phyloP scores from a whole-genome alignment of 179 eudicot species.

The Silene coronaria region DNA sequence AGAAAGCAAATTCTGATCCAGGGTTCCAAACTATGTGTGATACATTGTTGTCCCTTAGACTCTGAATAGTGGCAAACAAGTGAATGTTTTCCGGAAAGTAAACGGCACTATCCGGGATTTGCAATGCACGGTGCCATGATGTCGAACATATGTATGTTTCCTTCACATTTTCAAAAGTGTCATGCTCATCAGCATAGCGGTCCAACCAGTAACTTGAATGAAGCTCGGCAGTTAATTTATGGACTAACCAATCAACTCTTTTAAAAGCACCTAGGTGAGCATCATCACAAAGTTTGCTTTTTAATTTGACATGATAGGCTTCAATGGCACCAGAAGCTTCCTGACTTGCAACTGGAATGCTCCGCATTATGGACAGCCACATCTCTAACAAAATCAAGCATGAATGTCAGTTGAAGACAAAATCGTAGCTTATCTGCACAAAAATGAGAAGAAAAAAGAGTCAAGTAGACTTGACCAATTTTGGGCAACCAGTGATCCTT shows the following conservation, averaged over 20 bases:
- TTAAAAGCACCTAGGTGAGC: constrained; percentile 72
- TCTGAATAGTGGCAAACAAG: constrained; percentile 56
- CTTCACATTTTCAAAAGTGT: constrained; percentile 74
- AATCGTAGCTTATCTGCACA: neutral
- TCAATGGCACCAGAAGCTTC: constrained; percentile 91
- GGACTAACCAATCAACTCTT: constrained; percentile 91
- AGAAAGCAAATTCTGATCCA: constrained; percentile 79
- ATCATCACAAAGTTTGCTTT: constrained; percentile 67
- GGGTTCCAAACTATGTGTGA: constrained; percentile 64
- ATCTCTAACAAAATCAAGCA: constrained; percentile 45
- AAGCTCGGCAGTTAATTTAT: constrained; percentile 77
- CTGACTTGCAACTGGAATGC: constrained; percentile 80
- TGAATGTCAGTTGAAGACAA: constrained; percentile 7
- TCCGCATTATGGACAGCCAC: constrained; percentile 77
- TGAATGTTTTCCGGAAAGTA: constrained; percentile 40
- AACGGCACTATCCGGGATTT: constrained; percentile 63
- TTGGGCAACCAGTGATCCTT: constrained; percentile 83
- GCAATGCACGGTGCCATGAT: constrained; percentile 77
- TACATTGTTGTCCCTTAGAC: constrained; percentile 48
- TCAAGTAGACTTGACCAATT: constrained; percentile 45
- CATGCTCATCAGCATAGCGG: constrained; percentile 82
- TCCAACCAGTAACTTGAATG: constrained; percentile 92
- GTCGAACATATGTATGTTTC: constrained; percentile 80
- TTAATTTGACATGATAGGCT: constrained; percentile 89
- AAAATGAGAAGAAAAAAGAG: constrained; percentile 4